Percentiles rank a stretch among this genome's conserved stretches.
Conservation (phyloP, 805 yeast species). For the Grigorovia humatica region DNA sequence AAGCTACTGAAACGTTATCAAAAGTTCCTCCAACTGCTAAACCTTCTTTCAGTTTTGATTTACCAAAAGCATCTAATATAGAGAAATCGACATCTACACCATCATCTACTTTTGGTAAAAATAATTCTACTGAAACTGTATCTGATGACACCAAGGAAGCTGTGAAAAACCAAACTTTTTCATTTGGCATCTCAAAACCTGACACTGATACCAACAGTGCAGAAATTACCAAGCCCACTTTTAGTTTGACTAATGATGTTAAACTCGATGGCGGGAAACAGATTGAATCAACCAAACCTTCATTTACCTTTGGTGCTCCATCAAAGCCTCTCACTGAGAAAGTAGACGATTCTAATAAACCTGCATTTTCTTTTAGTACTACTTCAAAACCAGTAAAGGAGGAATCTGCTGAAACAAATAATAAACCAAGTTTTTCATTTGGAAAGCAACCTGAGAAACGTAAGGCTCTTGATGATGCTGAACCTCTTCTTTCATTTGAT, state of each 20-base stretch:
- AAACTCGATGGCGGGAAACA: background rate
- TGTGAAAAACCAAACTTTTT: constrained; percentile 3
- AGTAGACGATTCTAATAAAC: background rate
- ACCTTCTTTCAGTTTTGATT: constrained; percentile 8
- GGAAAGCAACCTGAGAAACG: background rate
- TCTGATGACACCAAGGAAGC: background rate
- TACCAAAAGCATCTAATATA: background rate
- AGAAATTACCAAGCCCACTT: constrained; percentile 1
- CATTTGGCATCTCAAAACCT: constrained; percentile 1
- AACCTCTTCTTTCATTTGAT: too few relatives aligned
- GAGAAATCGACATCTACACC: constrained; percentile 3
- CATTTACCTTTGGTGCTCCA: constrained; percentile 5
- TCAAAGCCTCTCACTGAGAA: too few relatives aligned
- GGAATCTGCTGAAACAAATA: background rate
- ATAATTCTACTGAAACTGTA: background rate
- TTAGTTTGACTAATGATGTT: constrained; percentile 3
- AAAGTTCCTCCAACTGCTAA: background rate
- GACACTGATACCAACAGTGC: background rate
- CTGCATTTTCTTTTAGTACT: constrained; percentile 8
- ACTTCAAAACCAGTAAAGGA: background rate
- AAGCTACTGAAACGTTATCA: background rate
- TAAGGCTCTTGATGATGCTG: too few relatives aligned
- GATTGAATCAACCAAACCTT: constrained; percentile 1
- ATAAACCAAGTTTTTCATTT: constrained; percentile 9
- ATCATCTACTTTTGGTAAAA: constrained; percentile 3